phyloP scores from a whole-genome alignment of 2,329 filamentous ascomycete species.

The Huntiella savannae region DNA sequence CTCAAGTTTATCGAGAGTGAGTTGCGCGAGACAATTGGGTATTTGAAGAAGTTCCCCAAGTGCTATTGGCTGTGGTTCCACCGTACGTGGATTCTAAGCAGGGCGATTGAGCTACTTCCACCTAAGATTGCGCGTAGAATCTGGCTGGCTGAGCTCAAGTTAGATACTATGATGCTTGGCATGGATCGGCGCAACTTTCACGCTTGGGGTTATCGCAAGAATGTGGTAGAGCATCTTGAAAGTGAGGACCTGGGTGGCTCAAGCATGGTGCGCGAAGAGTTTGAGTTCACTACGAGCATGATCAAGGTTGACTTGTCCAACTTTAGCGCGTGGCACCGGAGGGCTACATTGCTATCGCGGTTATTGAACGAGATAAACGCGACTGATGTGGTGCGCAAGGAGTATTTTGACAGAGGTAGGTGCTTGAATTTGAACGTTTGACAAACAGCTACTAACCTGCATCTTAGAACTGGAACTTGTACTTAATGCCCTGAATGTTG shows the following conservation, averaged over 20 bases:
- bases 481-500: constrained; percentile 62
- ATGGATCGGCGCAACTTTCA: constrained; percentile 87
- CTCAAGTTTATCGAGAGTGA: constrained; percentile 48
- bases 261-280: constrained; percentile 62
- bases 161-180: constrained; percentile 74
- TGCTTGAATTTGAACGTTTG: neutral
- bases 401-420: constrained; percentile 52
- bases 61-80: constrained; percentile 99
- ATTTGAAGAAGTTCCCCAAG: constrained; percentile 75
- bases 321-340: constrained; percentile 92
- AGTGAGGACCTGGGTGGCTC: constrained; percentile 28
- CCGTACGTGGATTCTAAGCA: constrained; percentile 63
- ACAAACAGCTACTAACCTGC: no score
- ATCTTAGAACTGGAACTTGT: constrained; percentile 51
- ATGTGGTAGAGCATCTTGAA: constrained; percentile 60
- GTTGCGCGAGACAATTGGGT: constrained; percentile 61
- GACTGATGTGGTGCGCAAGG: constrained; percentile 39
- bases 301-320: constrained; percentile 73
- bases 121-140: constrained; percentile 36
- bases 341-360: constrained; percentile 63
- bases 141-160: constrained; percentile 67
- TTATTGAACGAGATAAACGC: constrained; percentile 54
- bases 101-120: constrained; percentile 47
- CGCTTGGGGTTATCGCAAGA: constrained; percentile 80
- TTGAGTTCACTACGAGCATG: constrained; percentile 81